Evolutionary conservation across 208 protist species (phyloP).

Genomic region (Leishmania tropica): DNA sequence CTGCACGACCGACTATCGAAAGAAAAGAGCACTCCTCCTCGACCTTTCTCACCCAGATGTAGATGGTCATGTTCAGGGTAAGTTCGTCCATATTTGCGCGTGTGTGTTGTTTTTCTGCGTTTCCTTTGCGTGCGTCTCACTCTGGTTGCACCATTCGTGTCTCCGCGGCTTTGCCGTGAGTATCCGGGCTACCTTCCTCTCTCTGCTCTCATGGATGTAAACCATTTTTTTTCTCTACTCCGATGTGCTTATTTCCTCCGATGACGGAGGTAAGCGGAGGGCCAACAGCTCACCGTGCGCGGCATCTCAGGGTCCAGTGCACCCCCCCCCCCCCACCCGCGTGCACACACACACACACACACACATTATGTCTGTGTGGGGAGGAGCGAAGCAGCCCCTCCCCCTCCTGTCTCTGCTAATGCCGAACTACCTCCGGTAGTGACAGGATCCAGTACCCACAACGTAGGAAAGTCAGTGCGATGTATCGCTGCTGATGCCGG

Average conservation of each 20-base stretch:
- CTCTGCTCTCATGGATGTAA: background rate
- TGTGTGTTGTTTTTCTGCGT: background rate
- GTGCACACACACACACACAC: too few relatives aligned
- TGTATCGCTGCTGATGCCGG: background rate
- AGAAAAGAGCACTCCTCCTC: background rate
- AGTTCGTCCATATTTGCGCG: background rate
- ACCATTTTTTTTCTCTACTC: background rate
- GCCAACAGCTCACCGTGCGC: background rate
- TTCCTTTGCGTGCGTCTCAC: background rate
- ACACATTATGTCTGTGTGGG: too few relatives aligned
- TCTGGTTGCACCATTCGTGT: background rate
- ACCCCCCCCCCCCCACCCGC: background rate
- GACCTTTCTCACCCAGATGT: slow-evolving; percentile 37
- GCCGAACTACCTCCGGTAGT: background rate
- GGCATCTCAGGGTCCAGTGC: background rate
- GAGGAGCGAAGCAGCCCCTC: too few relatives aligned
- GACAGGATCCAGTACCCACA: background rate
- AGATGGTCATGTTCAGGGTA: background rate
- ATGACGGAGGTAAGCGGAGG: too few relatives aligned
- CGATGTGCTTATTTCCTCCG: background rate
- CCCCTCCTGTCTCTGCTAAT: background rate
- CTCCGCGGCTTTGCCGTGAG: too few relatives aligned
- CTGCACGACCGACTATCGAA: background rate
- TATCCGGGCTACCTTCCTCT: background rate
- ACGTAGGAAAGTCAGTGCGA: background rate